Conservation (phyloP, 2,329 filamentous ascomycete species). For the Trichoderma sp. region DNA sequence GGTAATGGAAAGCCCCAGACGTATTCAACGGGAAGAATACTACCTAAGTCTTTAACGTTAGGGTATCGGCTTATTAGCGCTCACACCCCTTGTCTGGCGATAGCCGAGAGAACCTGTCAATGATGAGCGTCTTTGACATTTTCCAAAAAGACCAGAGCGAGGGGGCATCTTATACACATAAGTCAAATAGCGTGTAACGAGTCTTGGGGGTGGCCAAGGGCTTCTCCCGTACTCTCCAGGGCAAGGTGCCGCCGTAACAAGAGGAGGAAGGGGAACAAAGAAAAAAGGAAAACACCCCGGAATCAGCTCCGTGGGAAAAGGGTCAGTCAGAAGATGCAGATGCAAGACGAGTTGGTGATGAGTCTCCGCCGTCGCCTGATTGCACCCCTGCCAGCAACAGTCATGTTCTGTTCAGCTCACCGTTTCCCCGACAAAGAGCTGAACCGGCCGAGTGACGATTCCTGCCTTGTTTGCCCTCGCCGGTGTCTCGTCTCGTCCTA, state of each 20-base stretch:
- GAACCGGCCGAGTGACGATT: constrained; percentile 7
- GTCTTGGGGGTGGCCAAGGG: neutral
- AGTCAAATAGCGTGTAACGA: constrained; percentile 8
- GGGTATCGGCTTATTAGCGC: constrained; percentile 7
- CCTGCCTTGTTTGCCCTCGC: neutral
- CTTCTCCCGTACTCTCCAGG: neutral
- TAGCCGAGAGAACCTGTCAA: constrained; percentile 1
- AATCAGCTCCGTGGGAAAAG: neutral
- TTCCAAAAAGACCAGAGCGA: neutral
- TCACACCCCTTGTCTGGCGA: constrained; percentile 12
- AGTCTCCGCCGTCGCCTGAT: constrained; percentile 19
- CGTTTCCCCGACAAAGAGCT: neutral
- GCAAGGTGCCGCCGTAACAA: neutral
- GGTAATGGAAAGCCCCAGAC: neutral
- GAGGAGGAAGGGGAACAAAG: neutral
- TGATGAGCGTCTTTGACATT: neutral
- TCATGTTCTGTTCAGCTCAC: constrained; percentile 17
- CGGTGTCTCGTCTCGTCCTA: neutral
- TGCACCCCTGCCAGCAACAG: constrained; percentile 11
- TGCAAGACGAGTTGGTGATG: constrained; percentile 12
- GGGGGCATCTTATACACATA: constrained; percentile 20
- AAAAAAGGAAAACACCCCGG: neutral
- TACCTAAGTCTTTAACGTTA: neutral
- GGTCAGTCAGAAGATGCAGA: constrained; percentile 14
- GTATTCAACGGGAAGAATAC: neutral